phyloP scores from a whole-genome alignment of 768 basidiomycete genomes.

The Xerocomus potaroensis region DNA sequence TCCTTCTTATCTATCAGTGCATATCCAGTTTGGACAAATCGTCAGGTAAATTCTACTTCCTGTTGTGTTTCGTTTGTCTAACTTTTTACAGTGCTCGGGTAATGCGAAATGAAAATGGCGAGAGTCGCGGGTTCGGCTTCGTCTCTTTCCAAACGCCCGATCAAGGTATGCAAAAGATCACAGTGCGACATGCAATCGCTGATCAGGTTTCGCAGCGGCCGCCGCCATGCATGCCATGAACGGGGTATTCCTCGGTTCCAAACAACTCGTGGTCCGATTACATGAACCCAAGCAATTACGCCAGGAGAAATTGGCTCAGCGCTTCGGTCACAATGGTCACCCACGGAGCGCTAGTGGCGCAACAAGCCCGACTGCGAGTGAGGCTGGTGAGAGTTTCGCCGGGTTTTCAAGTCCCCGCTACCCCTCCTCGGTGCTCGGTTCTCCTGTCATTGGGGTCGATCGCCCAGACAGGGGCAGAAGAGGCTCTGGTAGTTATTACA shows the following conservation, averaged over 20 bases:
- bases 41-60: slow-evolving; percentile 56
- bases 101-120: slow-evolving; percentile 81
- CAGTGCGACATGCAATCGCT: not conserved
- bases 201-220: slow-evolving; percentile 43
- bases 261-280: slow-evolving; percentile 79
- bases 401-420: slow-evolving; percentile 75
- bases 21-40: slow-evolving; percentile 79
- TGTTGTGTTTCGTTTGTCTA: not conserved
- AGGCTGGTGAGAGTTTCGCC: slow-evolving; percentile 70
- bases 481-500: slow-evolving; percentile 84
- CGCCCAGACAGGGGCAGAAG: slow-evolving; percentile 63
- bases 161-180: slow-evolving; percentile 50
- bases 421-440: slow-evolving; percentile 45
- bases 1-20: slow-evolving; percentile 14
- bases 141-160: slow-evolving; percentile 83
- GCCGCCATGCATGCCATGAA: slow-evolving; percentile 82
- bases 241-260: slow-evolving; percentile 61
- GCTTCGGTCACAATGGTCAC: slow-evolving; percentile 78
- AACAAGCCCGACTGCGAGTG: slow-evolving; percentile 79
- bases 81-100: slow-evolving; percentile 68
- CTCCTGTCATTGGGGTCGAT: slow-evolving; percentile 53
- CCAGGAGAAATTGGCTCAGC: slow-evolving; percentile 80
- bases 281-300: slow-evolving; percentile 92
- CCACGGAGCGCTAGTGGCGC: slow-evolving; percentile 79
- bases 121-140: slow-evolving; percentile 87